Conservation (phyloP, 176 grass and related monocot genomes). For the Cenchrus fungigraminus region DNA sequence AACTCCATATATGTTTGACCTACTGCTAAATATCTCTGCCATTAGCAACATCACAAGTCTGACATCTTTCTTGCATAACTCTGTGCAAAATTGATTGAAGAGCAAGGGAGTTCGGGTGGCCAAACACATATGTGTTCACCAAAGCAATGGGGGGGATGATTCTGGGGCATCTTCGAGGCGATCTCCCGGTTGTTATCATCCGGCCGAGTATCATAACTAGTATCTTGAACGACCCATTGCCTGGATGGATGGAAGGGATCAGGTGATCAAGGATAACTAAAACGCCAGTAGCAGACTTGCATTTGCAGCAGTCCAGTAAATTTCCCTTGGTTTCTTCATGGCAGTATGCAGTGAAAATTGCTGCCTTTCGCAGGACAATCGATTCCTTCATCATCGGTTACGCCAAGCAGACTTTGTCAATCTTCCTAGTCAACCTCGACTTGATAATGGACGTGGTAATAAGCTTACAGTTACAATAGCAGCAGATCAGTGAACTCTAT, state of each 20-base stretch:
- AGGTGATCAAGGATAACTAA: slow-evolving; percentile 19
- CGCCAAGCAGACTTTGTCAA: slow-evolving; percentile 48
- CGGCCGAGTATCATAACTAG: slow-evolving; percentile 77
- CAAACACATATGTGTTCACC: slow-evolving; percentile 81
- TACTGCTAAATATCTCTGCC: not conserved
- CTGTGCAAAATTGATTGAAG: slow-evolving; percentile 25
- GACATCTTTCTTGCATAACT: not conserved
- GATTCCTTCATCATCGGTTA: slow-evolving; percentile 59
- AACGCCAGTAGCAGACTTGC: not conserved
- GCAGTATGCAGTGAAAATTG: not conserved
- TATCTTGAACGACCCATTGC: slow-evolving; percentile 58
- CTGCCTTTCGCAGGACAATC: slow-evolving; percentile 53
- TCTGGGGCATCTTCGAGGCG: slow-evolving; percentile 50
- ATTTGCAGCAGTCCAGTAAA: not conserved
- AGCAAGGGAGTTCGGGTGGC: slow-evolving; percentile 68
- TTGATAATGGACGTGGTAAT: slow-evolving; percentile 61
- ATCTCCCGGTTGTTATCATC: slow-evolving; percentile 62
- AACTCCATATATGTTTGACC: no score
- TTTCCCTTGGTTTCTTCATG: not conserved
- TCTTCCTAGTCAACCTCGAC: slow-evolving; percentile 49
- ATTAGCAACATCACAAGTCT: not conserved
- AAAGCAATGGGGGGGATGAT: slow-evolving; percentile 87
- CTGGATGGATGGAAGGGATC: slow-evolving; percentile 75
- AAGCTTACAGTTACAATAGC: not conserved
- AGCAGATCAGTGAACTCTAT: not conserved